Evolutionary conservation across 2,329 filamentous ascomycete genomes (phyloP), one percentile per base, ranked within the genome.

Genomic region (Bretziella fagacearum): DNA sequence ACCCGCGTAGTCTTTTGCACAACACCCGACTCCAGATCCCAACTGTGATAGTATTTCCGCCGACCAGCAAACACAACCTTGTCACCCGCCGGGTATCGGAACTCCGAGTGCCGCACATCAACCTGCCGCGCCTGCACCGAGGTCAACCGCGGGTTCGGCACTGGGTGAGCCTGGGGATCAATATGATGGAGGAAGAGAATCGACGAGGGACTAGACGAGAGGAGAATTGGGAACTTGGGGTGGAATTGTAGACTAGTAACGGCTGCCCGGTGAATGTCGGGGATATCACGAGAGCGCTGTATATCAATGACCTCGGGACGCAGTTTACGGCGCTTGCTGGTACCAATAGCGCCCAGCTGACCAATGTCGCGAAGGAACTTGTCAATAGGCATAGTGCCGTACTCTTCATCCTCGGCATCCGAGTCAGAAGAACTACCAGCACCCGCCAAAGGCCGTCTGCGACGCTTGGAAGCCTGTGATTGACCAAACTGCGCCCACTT

Each of bases 161-260:
- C 81, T 29, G 81, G 79, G 56, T 75, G 74, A 20, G 79, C 81
- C 44, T 74, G 75, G 36, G 81, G 82, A 32, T 81, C 80, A 55
- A 96, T 76, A 60, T 95, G 87, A 62, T 98, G 87, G 39, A 98
- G 72, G 60, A 82, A 86, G 47, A 96, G 71, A 3, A 87, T 81
- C 17, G 84, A 84, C 44, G 85, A 83, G 47, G 80, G 81, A 51
- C 87, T 91, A 10, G 86, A 85, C 20, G 91, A 93, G 50, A 96
- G 75, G 23, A 98, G 75, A 13, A 98, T 78, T 3, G 91, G 85
- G 58, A 86, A 81, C 54, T 78, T 70, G 25, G 89, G 86, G 63
- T 98, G 91, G 70, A 96, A 95, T 7, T 79, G 79, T 29, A 98
- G 74, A 35, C 81, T 85, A 33, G 79, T 81, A 54, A 96, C 79